phyloP scores from a whole-genome alignment of 768 basidiomycete species.

The Suillus variegatus region DNA sequence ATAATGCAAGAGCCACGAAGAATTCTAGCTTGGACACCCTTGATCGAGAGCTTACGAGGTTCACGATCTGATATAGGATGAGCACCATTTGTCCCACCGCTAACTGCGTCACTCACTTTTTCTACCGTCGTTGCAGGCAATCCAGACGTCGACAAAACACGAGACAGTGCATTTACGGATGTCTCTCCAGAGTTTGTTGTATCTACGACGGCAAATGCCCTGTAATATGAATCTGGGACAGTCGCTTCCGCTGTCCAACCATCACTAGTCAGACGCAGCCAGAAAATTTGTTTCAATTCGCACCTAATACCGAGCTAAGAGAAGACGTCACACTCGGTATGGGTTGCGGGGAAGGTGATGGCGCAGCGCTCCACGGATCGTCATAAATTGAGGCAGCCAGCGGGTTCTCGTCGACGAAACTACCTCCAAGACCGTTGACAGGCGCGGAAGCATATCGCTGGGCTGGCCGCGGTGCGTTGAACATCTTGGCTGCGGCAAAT shows the following conservation, averaged over 20 bases:
- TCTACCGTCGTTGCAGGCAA: constrained; percentile 85
- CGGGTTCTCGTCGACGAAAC: constrained; percentile 78
- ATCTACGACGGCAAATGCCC: constrained; percentile 74
- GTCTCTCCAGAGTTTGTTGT: constrained; percentile 70
- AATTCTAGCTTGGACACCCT: constrained; percentile 88
- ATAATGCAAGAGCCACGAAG: constrained; percentile 87
- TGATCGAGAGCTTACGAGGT: constrained; percentile 78
- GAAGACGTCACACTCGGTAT: constrained; percentile 50
- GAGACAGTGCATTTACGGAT: constrained; percentile 80
- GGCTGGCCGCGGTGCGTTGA: constrained; percentile 78
- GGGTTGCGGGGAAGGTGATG: constrained; percentile 70
- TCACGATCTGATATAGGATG: constrained; percentile 67
- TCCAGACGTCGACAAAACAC: constrained; percentile 74
- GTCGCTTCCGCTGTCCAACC: constrained; percentile 66
- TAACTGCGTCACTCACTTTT: constrained; percentile 46
- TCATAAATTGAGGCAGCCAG: constrained; percentile 74
- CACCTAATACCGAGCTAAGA: constrained; percentile 74
- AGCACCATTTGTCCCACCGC: constrained; percentile 3
- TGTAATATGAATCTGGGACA: constrained; percentile 76
- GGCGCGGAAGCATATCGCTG: constrained; percentile 65
- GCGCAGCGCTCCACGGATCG: constrained; percentile 79
- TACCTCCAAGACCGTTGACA: constrained; percentile 61
- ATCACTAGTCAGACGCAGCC: constrained; percentile 12
- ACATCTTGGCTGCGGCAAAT: constrained; percentile 51
- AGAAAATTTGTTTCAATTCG: not conserved